These are phyloP conservation scores for Halenospora varia DNA, from an alignment of 495 filamentous ascomycete species.

Conservation along the genomic window DNA sequence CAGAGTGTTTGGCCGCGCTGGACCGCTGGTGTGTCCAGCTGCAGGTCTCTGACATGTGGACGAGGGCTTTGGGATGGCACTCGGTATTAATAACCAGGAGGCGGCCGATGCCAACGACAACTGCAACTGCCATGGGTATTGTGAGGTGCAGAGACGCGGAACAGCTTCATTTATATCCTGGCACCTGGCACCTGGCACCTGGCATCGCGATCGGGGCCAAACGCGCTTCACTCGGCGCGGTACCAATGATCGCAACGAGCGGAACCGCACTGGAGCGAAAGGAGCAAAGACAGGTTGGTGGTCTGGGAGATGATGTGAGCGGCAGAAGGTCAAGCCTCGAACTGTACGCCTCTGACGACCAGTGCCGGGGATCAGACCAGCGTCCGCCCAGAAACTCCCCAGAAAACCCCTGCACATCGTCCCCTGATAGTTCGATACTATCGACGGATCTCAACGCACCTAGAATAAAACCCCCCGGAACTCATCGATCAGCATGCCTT, in stretches of 20 bases:
- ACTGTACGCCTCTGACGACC: slow-evolving; percentile 3
- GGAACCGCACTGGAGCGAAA: background rate
- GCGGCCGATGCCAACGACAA: background rate
- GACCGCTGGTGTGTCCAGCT: too few species aligned
- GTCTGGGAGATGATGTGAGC: background rate
- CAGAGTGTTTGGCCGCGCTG: too few species aligned
- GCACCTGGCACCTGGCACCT: too few species aligned
- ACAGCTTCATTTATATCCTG: background rate
- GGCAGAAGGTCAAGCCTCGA: background rate
- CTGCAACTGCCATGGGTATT: too few species aligned
- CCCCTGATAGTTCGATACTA: too few species aligned
- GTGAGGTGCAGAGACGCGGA: background rate
- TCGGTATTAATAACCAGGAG: background rate
- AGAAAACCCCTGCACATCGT: too few species aligned
- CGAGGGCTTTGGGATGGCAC: background rate
- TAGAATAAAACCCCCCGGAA: too few species aligned
- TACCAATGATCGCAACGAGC: too few species aligned
- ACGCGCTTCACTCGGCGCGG: background rate
- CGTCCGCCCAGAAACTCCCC: background rate
- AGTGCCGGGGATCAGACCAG: background rate
- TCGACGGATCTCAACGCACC: too few species aligned
- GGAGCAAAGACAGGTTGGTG: background rate
- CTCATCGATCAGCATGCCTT: too few species aligned
- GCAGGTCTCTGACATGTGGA: slow-evolving; percentile 8
- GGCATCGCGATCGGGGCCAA: background rate